These are phyloP conservation scores for Didymellaceae sp. DNA, from an alignment of 2,329 filamentous ascomycete species.

Conservation along the genomic window DNA sequence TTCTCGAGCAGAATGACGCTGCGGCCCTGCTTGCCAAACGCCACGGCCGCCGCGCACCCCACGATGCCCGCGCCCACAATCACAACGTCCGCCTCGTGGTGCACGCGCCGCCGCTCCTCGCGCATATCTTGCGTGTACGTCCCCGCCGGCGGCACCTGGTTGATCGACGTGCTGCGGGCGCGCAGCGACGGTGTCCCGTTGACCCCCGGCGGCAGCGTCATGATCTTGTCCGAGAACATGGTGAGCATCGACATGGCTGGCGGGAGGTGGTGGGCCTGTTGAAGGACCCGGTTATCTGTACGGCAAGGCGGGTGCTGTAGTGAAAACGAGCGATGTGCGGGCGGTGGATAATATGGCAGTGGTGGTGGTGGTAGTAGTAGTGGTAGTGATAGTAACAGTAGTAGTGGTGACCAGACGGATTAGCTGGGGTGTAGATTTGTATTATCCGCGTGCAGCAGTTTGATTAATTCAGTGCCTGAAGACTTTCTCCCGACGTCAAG, in stretches of 20 bases:
- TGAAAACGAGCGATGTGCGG: neutral
- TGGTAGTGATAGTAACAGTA: no score
- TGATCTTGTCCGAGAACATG: conserved; percentile 34
- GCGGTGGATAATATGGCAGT: neutral
- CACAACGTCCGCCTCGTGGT: conserved; percentile 79
- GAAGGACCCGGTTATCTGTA: conserved; percentile 14
- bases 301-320: neutral
- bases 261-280: conserved; percentile 20
- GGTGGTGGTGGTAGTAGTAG: no score
- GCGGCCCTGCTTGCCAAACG: conserved; percentile 86
- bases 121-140: conserved; percentile 30
- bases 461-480: no score
- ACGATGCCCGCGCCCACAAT: conserved; percentile 91
- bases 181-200: conserved; percentile 17
- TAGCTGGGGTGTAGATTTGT: no score
- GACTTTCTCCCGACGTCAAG: neutral
- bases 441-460: no score
- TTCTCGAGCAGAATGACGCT: conserved; percentile 89
- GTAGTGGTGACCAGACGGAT: no score
- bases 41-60: conserved; percentile 83
- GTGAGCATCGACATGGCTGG: conserved; percentile 32
- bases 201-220: conserved; percentile 33
- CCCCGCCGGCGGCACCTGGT: conserved; percentile 19
- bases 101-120: conserved; percentile 57
- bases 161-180: conserved; percentile 24